phyloP scores from a whole-genome alignment of 2,329 filamentous ascomycete genomes.

The Stachybotrys chartarum region DNA sequence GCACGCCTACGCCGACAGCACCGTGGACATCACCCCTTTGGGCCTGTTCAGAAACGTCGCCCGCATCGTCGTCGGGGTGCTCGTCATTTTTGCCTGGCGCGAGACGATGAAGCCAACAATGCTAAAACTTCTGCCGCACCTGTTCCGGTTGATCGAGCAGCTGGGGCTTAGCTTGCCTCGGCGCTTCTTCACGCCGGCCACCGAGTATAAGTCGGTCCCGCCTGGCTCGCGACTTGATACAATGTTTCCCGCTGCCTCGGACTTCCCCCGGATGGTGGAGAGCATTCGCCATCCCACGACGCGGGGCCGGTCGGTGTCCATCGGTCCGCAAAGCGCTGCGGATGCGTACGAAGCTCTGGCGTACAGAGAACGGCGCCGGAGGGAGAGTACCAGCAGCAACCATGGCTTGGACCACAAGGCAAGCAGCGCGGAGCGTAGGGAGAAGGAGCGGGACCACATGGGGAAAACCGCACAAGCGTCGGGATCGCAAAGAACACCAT shows the following conservation, averaged over 20 bases:
- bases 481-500: constrained; percentile 35
- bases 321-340: constrained; percentile 91
- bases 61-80: constrained; percentile 71
- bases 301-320: constrained; percentile 72
- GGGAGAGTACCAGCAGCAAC: constrained; percentile 49
- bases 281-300: constrained; percentile 68
- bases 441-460: constrained; percentile 29
- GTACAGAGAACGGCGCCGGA: constrained; percentile 63
- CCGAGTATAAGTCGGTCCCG: constrained; percentile 79
- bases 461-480: constrained; percentile 32
- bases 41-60: constrained; percentile 56
- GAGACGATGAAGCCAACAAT: constrained; percentile 81
- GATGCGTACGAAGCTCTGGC: constrained; percentile 95
- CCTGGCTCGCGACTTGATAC: constrained; percentile 67
- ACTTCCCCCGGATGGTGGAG: constrained; percentile 74
- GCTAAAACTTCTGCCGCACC: constrained; percentile 69
- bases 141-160: constrained; percentile 81
- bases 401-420: constrained; percentile 36
- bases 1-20: constrained; percentile 39
- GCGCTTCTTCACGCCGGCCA: constrained; percentile 85
- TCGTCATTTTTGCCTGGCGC: constrained; percentile 83
- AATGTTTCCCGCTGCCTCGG: constrained; percentile 80
- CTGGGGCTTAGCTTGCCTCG: constrained; percentile 74
- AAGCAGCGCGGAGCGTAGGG: constrained; percentile 33
- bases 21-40: constrained; percentile 59